Evolutionary conservation across 805 yeast species (phyloP).

Genomic region (Candida corydali): DNA sequence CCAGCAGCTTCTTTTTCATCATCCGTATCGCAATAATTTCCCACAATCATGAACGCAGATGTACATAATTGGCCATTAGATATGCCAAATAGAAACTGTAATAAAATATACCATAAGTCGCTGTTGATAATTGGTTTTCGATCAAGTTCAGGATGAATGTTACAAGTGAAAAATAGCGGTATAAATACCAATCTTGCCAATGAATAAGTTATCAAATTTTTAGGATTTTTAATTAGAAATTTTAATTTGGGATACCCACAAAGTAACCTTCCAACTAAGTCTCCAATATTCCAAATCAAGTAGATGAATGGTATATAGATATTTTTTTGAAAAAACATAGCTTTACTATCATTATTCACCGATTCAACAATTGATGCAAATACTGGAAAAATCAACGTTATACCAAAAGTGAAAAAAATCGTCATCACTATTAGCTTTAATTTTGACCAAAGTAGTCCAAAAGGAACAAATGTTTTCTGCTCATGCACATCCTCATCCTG

Average conservation of each 20-base stretch:
- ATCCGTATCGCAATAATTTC: slow-evolving; percentile 53
- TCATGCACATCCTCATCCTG: slow-evolving; percentile 10
- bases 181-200: slow-evolving; percentile 53
- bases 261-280: slow-evolving; percentile 67
- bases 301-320: slow-evolving; percentile 71
- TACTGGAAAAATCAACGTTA: slow-evolving; percentile 81
- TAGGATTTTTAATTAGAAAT: slow-evolving; percentile 37
- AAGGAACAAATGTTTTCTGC: slow-evolving; percentile 48
- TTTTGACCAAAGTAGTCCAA: slow-evolving; percentile 55
- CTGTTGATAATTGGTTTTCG: slow-evolving; percentile 43
- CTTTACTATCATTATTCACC: slow-evolving; percentile 27
- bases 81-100: slow-evolving; percentile 78
- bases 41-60: slow-evolving; percentile 74
- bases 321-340: slow-evolving; percentile 43
- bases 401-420: slow-evolving; percentile 67
- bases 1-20: slow-evolving; percentile 88
- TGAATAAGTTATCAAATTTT: slow-evolving; percentile 50
- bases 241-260: slow-evolving; percentile 50
- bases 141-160: slow-evolving; percentile 40
- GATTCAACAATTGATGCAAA: slow-evolving; percentile 75
- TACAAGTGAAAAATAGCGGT: slow-evolving; percentile 71
- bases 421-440: slow-evolving; percentile 62
- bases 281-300: slow-evolving; percentile 87
- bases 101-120: slow-evolving; percentile 61
- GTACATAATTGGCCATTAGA: slow-evolving; percentile 86